These are phyloP conservation scores for Podila epigama DNA, from an alignment of 192 early-diverging fungal genomes.

Conservation along the genomic window DNA sequence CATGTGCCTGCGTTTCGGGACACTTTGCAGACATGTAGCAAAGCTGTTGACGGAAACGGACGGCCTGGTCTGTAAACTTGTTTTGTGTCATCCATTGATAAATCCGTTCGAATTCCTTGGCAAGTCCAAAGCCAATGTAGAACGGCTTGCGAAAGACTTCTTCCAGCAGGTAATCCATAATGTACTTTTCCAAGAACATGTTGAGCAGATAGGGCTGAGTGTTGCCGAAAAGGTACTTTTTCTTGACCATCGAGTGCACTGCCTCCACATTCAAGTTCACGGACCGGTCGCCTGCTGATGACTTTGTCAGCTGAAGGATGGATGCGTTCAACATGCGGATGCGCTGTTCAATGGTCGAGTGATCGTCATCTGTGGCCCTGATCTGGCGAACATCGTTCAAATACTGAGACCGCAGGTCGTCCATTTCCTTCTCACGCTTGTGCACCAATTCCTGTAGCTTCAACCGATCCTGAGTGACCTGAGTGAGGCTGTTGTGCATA, in stretches of 20 bases:
- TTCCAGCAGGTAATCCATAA: slow-evolving; percentile 56
- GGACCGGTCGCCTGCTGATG: slow-evolving; percentile 33
- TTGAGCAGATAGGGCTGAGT: slow-evolving; percentile 49
- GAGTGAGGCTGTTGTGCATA: slow-evolving; percentile 15
- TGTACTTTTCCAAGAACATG: slow-evolving; percentile 61
- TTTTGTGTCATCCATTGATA: slow-evolving; percentile 48
- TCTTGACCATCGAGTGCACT: slow-evolving; percentile 32
- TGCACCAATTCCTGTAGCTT: slow-evolving; percentile 42
- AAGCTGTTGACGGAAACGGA: slow-evolving; percentile 52
- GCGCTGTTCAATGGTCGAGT: slow-evolving; percentile 47
- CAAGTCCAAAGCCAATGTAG: slow-evolving; percentile 47
- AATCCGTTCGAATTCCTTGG: slow-evolving; percentile 26
- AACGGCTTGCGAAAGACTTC: slow-evolving; percentile 52
- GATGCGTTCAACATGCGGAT: slow-evolving; percentile 49
- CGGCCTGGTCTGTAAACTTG: slow-evolving; percentile 46
- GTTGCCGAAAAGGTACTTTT: slow-evolving; percentile 45
- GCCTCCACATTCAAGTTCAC: slow-evolving; percentile 44
- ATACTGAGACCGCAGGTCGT: slow-evolving; percentile 43
- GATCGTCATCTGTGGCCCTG: slow-evolving; percentile 56
- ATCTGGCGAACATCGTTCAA: slow-evolving; percentile 50
- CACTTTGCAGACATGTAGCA: slow-evolving; percentile 47
- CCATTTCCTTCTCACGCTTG: slow-evolving; percentile 49
- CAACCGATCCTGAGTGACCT: slow-evolving; percentile 40
- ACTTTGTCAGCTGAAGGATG: slow-evolving; percentile 43
- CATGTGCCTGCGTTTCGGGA: slow-evolving; percentile 19